phyloP scores from a whole-genome alignment of 179 eudicot genomes.

The Spinacia oleracea region DNA sequence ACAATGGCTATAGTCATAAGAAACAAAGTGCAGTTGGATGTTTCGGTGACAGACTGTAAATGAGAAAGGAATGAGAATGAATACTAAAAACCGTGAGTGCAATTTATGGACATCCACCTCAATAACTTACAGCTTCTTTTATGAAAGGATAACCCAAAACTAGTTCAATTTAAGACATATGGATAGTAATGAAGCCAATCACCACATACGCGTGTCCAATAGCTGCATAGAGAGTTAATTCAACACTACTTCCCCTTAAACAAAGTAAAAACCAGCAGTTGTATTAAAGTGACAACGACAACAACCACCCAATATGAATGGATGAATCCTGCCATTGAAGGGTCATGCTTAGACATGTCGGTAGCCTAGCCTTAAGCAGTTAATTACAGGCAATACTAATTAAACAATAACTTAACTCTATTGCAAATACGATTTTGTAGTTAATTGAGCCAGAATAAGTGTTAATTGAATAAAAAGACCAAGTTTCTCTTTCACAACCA shows the following conservation, averaged over 20 bases:
- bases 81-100: conserved; percentile 17
- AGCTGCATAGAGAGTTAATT: not conserved
- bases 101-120: conserved; percentile 6
- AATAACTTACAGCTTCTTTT: not conserved
- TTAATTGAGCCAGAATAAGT: too few species aligned
- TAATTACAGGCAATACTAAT: not conserved
- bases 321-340: not conserved
- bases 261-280: not conserved
- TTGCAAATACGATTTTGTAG: not conserved
- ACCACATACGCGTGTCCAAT: not conserved
- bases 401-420: not conserved
- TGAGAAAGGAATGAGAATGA: conserved; percentile 10
- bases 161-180: not conserved
- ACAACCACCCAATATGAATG: not conserved
- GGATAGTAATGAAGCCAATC: not conserved
- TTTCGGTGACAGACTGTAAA: conserved; percentile 1
- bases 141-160: not conserved
- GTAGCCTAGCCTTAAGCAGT: not conserved
- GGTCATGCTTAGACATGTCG: not conserved
- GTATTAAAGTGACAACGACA: not conserved
- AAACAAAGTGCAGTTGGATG: not conserved
- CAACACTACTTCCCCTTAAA: not conserved
- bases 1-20: not conserved
- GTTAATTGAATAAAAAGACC: not conserved
- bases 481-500: not conserved